These are phyloP conservation scores for Epichloe sibirici DNA, from an alignment of 2,329 filamentous ascomycete genomes.

Conservation along the genomic window DNA sequence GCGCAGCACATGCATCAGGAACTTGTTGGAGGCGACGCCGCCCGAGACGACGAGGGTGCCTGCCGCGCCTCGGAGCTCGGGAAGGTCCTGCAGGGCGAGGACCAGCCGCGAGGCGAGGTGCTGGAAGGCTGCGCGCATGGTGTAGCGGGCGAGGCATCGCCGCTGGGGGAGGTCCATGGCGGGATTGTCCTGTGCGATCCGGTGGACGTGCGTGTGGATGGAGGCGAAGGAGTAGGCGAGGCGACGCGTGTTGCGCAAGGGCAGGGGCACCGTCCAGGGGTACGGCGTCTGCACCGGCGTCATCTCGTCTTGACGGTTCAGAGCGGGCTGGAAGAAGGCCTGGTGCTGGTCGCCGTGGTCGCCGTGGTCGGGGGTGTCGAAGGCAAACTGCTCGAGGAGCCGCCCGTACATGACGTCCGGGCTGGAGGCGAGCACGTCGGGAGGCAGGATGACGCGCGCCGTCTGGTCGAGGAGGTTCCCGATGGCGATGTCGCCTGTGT, in stretches of 20 bases:
- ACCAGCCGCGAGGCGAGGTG: conserved; percentile 69
- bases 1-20: conserved; percentile 55
- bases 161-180: conserved; percentile 47
- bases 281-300: conserved; percentile 25
- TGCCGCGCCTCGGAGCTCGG: conserved; percentile 17
- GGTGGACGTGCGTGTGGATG: conserved; percentile 42
- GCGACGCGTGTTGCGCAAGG: conserved; percentile 44
- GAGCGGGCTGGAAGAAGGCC: conserved; percentile 44
- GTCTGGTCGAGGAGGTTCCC: conserved; percentile 85
- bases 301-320: conserved; percentile 45
- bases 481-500: conserved; percentile 69
- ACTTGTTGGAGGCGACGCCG: conserved; percentile 79
- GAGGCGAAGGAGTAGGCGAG: conserved; percentile 64
- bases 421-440: conserved; percentile 36
- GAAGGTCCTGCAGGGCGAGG: conserved; percentile 42
- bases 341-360: conserved; percentile 21
- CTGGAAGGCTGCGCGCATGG: conserved; percentile 76
- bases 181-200: conserved; percentile 28
- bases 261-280: conserved; percentile 56
- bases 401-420: conserved; percentile 68
- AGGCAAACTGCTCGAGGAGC: conserved; percentile 68
- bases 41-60: conserved; percentile 69
- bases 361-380: conserved; percentile 29
- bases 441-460: conserved; percentile 63
- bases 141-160: conserved; percentile 53